Evolutionary conservation across 768 basidiomycete species (phyloP).

Genomic region (Lactifluus pinguis): DNA sequence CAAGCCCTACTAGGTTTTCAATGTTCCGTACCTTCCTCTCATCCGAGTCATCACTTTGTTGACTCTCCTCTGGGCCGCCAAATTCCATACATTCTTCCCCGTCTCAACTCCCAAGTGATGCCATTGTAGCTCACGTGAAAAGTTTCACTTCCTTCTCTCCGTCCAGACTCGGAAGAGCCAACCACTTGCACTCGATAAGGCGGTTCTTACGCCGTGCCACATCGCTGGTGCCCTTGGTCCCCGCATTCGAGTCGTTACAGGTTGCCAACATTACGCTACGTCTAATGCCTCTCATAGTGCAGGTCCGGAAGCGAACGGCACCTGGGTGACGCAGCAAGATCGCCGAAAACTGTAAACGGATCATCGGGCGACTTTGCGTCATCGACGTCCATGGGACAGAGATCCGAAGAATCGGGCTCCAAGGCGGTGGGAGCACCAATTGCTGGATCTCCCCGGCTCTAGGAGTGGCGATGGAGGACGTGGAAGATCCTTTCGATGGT

Average conservation of each 20-base stretch:
- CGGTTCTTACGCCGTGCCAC: background rate
- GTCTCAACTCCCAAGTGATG: background rate
- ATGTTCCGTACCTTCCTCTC: conserved; percentile 5
- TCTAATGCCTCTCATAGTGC: background rate
- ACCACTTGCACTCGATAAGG: background rate
- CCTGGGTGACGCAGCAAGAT: background rate
- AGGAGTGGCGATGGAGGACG: background rate
- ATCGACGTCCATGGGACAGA: background rate
- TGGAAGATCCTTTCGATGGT: background rate
- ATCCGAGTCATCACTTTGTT: no score
- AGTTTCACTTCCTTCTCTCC: background rate
- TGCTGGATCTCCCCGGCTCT: background rate
- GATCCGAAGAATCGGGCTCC: background rate
- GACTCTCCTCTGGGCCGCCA: no score
- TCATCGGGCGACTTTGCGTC: background rate
- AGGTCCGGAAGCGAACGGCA: background rate
- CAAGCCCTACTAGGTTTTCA: conserved; percentile 3
- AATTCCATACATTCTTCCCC: background rate
- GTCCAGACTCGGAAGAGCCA: background rate
- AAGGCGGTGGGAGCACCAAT: background rate
- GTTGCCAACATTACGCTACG: background rate
- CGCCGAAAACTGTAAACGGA: background rate
- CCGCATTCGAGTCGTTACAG: background rate
- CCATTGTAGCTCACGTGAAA: background rate
- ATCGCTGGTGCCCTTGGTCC: background rate